These are phyloP conservation scores for Trichoderma parareesei DNA, from an alignment of 495 filamentous ascomycete genomes.

Conservation along the genomic window DNA sequence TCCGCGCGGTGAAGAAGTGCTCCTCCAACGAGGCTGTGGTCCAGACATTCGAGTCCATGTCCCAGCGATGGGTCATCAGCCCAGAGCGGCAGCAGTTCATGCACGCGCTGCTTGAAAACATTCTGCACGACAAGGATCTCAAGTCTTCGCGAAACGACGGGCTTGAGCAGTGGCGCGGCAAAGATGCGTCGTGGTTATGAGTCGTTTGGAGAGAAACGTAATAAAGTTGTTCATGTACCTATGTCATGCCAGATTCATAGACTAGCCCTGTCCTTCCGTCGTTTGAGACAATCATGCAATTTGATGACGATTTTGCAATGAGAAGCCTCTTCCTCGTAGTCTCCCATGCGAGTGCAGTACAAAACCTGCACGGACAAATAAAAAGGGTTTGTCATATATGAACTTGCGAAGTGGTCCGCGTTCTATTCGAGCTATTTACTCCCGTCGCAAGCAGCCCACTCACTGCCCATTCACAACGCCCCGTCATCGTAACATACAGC, in stretches of 20 bases:
- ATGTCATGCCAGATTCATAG: not conserved
- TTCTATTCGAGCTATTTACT: constrained; percentile 8
- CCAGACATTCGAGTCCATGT: constrained; percentile 34
- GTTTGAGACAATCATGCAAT: not conserved
- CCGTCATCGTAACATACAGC: not conserved
- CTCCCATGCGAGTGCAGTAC: not conserved
- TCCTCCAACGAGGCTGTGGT: constrained; percentile 27
- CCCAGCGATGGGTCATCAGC: constrained; percentile 28
- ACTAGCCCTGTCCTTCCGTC: not conserved
- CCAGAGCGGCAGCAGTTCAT: constrained; percentile 29
- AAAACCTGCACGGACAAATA: not conserved
- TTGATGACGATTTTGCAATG: not conserved
- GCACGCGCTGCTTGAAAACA: constrained; percentile 22
- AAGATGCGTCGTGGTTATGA: constrained; percentile 4
- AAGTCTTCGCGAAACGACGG: not conserved
- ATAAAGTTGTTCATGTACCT: not conserved
- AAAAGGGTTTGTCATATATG: not conserved
- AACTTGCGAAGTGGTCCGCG: not conserved
- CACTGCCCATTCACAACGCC: not conserved
- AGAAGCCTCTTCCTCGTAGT: not conserved
- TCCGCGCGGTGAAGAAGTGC: constrained; percentile 40
- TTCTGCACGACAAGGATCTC: constrained; percentile 5
- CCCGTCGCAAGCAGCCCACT: not conserved
- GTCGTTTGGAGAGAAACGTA: no score
- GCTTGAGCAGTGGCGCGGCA: not conserved